Base-by-base conservation (phyloP, 1,139 yeast genomes). In the Suhomyces guaymorum region DNA sequence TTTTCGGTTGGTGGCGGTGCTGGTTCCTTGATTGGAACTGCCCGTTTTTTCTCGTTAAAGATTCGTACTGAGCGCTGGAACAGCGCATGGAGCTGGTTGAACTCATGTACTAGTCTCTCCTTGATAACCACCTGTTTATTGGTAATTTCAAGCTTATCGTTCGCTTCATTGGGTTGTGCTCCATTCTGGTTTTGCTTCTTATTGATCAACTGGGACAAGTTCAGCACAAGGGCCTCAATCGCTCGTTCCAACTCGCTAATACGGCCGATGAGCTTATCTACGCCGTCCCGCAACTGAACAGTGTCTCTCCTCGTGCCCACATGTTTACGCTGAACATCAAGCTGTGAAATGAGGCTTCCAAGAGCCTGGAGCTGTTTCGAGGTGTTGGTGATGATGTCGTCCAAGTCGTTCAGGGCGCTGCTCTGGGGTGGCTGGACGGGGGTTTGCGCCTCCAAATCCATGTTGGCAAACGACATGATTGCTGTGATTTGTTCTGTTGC, bases 401-500 rank as follows among this genome's bases (percentile, higher is more conserved):
- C 73, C 31, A 69, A 47, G 30, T 65, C 70, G 29, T 49, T 52
- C 18, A 20, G 38, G 3, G 41, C 37, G 4, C 28, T 18, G 21
- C 12, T 18, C 12, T 7, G 30, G 20, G 33, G 37, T 20, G 43
- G 42, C 3, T 41, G 32, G 7, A 47, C 29, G 13, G 59, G 54
- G 34, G 44, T 60, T 44, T 79, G 84, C 2, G 83, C 76, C 51
- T 79, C 85, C 9, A 75, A 44, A 53, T 79, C 85, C 29, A 61
- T 62, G 41, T 73, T 72, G 28, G 82, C 79, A 62, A 80, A 79
- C 3, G 86, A 80, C 86, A 80, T 80, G 6, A 11, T 26, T n/a
- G n/a, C n/a, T n/a, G n/a, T n/a, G n/a, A n/a, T n/a, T n/a, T n/a
- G n/a, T n/a, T n/a, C n/a, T n/a, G n/a, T n/a, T n/a, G n/a, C n/a